phyloP scores from a whole-genome alignment of 108 stramenopile species.

The Nannochloropsis granulata region DNA sequence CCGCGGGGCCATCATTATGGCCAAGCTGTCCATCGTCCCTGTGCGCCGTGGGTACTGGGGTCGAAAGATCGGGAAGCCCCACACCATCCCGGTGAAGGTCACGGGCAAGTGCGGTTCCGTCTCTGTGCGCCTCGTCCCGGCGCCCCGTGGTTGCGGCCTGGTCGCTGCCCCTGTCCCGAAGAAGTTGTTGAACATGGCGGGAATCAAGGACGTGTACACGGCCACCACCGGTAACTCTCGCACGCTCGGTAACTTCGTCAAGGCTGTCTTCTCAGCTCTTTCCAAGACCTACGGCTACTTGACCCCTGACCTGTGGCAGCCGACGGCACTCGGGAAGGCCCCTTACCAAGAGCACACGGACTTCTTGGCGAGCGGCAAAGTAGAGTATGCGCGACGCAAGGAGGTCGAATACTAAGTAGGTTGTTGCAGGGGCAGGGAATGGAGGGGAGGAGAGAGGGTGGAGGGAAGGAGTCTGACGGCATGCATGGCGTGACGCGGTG shows the following conservation, averaged over 20 bases:
- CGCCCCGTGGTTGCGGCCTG: conserved; percentile 98
- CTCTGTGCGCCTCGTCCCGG: conserved; percentile 95
- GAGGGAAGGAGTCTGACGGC: too few relatives aligned
- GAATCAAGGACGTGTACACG: conserved; percentile 53
- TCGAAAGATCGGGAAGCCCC: conserved; percentile 75
- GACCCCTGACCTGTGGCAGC: conserved; percentile 96
- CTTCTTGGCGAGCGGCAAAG: conserved; percentile 62
- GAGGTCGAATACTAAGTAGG: not conserved
- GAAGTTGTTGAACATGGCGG: conserved; percentile 98
- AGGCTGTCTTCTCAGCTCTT: conserved; percentile 95
- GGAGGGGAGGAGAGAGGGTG: too few relatives aligned
- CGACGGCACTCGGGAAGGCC: conserved; percentile 48
- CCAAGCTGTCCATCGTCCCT: conserved; percentile 95
- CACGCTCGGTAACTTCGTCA: conserved; percentile 99
- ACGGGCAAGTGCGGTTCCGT: conserved; percentile 99
- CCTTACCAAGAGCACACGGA: conserved; percentile 99
- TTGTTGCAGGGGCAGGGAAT: too few relatives aligned
- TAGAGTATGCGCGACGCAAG: not conserved
- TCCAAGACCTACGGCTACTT: conserved; percentile 95
- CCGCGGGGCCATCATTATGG: conserved; percentile 94
- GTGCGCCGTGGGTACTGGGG: conserved; percentile 99
- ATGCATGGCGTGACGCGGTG: too few relatives aligned
- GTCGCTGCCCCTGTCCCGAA: conserved; percentile 96
- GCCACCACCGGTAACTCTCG: conserved; percentile 77
- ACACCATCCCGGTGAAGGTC: conserved; percentile 99